Percentiles rank a stretch among this genome's conserved stretches.
Conservation (phyloP, 78 protist genomes). For the Dictyostelium discoideum region DNA sequence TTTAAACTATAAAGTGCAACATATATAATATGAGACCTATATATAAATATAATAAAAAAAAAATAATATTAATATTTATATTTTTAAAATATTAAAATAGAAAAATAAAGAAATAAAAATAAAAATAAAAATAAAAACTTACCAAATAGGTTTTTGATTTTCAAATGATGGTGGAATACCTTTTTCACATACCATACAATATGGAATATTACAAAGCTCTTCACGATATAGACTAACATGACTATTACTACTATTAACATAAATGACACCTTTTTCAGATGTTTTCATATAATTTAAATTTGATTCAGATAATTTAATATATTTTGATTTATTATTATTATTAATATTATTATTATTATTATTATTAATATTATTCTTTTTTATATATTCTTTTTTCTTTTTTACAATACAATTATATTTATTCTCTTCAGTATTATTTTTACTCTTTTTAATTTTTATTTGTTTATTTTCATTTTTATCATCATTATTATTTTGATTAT, state of each 20-base stretch:
- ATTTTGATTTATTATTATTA: background rate
- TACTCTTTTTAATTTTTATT: too few relatives aligned
- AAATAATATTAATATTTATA: too few relatives aligned
- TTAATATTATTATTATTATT: too few relatives aligned
- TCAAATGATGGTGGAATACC: background rate
- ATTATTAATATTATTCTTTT: too few relatives aligned
- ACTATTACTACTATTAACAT: background rate
- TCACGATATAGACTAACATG: background rate
- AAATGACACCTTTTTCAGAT: background rate
- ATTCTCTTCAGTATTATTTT: background rate
- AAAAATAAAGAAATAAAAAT: too few relatives aligned
- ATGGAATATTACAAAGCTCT: background rate
- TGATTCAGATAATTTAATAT: background rate
- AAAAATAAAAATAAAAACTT: background rate
- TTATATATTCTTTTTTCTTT: background rate
- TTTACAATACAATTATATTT: background rate
- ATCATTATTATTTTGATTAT: background rate
- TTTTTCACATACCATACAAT: background rate
- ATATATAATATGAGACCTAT: slow-evolving; percentile 1
- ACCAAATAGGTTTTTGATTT: slow-evolving; percentile 2
- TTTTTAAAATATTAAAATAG: too few relatives aligned
- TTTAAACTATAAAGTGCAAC: slow-evolving; percentile 14
- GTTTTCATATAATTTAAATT: background rate
- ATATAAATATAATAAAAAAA: too few relatives aligned
- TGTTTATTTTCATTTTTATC: background rate